Percentiles rank a stretch among this genome's conserved stretches.
Evolutionary conservation across 164 flowering plant genomes (phyloP).

Genomic region (Liriodendron chinense): DNA sequence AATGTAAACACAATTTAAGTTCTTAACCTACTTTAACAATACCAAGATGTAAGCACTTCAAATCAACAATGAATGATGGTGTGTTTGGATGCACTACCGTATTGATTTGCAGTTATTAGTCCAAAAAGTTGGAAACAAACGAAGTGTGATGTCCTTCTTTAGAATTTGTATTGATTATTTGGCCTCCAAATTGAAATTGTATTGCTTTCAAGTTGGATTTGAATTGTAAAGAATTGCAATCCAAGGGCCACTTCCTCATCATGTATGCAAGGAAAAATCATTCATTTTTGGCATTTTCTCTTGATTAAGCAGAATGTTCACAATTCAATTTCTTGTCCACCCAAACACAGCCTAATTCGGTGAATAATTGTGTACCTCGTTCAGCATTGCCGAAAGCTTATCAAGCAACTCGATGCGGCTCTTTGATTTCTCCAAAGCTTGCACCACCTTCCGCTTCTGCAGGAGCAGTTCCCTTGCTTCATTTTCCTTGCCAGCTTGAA

Average conservation of each 20-base stretch:
- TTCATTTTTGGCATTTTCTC: too few species aligned
- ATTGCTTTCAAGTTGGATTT: too few species aligned
- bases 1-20: too few species aligned
- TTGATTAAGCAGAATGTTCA: too few species aligned
- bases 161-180: not conserved
- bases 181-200: not conserved
- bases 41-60: too few species aligned
- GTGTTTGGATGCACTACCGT: too few species aligned
- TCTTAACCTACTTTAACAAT: too few species aligned
- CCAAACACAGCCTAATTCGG: not conserved
- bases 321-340: too few species aligned
- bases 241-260: not conserved
- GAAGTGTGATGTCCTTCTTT: not conserved
- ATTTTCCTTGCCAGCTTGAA: slow-evolving; percentile 60
- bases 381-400: slow-evolving; percentile 61
- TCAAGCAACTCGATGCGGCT: slow-evolving; percentile 67
- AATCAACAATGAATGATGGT: too few species aligned
- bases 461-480: slow-evolving; percentile 75
- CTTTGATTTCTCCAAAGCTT: slow-evolving; percentile 75
- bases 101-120: too few species aligned
- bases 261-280: not conserved
- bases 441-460: slow-evolving; percentile 77
- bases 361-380: slow-evolving; percentile 40
- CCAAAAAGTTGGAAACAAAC: too few species aligned
- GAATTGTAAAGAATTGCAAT: not conserved